Conservation (phyloP, 345 rosid species). For the Arabis hirsuta region DNA sequence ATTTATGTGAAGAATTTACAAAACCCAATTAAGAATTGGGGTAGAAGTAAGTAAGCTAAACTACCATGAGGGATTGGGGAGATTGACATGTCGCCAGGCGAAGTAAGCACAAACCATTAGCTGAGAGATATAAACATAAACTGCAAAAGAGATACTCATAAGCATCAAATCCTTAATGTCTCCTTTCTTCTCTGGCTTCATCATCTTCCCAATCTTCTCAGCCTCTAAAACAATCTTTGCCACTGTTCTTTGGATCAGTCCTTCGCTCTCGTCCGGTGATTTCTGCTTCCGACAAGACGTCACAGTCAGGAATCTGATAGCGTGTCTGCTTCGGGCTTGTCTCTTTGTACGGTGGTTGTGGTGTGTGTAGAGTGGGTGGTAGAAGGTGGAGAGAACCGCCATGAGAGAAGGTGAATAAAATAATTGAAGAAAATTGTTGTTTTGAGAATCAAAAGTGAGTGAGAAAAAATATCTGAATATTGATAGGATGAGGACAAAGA, state of each 20-base stretch:
- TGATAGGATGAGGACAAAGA: conserved; percentile 29
- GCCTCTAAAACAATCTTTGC: conserved; percentile 27
- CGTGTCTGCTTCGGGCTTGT: conserved; percentile 28
- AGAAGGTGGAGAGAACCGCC: conserved; percentile 37
- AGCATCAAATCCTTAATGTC: conserved; percentile 77
- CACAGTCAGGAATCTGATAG: conserved; percentile 28
- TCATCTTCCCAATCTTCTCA: conserved; percentile 31
- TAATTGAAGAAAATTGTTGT: conserved; percentile 12
- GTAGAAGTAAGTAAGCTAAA: conserved; percentile 12
- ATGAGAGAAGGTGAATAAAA: conserved; percentile 29
- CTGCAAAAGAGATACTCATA: conserved; percentile 86
- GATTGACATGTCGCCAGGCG: conserved; percentile 59
- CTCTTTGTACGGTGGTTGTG: conserved; percentile 33
- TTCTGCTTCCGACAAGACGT: conserved; percentile 36
- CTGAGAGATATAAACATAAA: conserved; percentile 83
- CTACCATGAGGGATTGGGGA: conserved; percentile 69
- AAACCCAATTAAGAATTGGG: conserved; percentile 2
- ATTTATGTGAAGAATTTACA: conserved; percentile 32
- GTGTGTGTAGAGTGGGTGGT: conserved; percentile 36
- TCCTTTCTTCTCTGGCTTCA: conserved; percentile 56
- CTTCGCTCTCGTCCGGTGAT: conserved; percentile 36
- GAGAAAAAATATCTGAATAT: conserved; percentile 21
- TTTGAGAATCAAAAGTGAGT: conserved; percentile 18
- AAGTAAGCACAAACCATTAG: conserved; percentile 76
- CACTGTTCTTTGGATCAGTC: conserved; percentile 31